These are phyloP conservation scores for Tanacetum coccineum DNA, from an alignment of 129 eudicot genomes.

Conservation along the genomic window DNA sequence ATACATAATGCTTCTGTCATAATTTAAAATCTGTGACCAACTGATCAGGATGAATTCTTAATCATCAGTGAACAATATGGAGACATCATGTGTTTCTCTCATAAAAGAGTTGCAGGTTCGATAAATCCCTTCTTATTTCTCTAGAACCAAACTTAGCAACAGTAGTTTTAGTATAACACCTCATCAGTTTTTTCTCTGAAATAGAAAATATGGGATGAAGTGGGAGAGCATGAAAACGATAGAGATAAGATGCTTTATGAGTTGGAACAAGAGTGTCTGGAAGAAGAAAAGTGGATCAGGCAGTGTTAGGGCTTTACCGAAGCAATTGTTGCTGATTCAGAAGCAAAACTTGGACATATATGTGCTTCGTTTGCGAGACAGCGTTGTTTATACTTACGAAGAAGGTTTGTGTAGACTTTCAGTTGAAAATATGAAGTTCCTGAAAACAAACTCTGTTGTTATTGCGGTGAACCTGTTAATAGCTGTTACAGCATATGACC, in stretches of 20 bases:
- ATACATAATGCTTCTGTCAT: no score
- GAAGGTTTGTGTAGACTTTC: constrained; percentile 37
- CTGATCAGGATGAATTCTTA: no score
- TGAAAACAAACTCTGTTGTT: no score
- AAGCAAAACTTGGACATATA: constrained; percentile 65
- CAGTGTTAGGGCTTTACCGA: constrained; percentile 46
- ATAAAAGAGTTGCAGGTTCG: no score
- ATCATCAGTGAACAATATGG: no score
- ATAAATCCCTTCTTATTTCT: no score
- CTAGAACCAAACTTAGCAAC: background rate
- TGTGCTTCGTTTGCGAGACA: constrained; percentile 64
- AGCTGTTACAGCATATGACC: no score
- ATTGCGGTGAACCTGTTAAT: no score
- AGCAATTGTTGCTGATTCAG: constrained; percentile 62
- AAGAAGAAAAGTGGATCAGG: constrained; percentile 67
- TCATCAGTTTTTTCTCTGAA: background rate
- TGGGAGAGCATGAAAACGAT: constrained; percentile 60
- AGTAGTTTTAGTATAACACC: background rate
- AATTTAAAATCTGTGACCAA: no score
- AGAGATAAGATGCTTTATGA: constrained; percentile 71
- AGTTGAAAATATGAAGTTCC: no score
- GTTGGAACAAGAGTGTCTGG: constrained; percentile 71
- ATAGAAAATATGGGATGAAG: constrained; percentile 77
- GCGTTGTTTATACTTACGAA: constrained; percentile 29
- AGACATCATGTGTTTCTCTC: no score